Conservation (phyloP, 129 eudicot genomes). For the Silybum marianum region DNA sequence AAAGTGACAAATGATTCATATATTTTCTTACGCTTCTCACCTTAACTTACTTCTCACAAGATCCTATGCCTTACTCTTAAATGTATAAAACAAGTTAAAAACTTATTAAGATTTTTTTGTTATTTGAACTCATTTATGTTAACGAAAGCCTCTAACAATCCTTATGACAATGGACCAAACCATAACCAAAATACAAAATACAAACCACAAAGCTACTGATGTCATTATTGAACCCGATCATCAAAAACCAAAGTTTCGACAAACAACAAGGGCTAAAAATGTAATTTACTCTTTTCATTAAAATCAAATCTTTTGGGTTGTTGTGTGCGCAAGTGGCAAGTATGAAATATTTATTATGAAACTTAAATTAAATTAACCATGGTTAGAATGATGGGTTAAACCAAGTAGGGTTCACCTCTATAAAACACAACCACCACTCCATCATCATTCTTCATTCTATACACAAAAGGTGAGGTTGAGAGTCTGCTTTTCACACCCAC, state of each 20-base stretch:
- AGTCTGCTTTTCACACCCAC: conserved; percentile 16
- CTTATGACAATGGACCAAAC: not conserved
- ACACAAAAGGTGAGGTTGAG: conserved; percentile 43
- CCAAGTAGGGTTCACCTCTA: conserved; percentile 28
- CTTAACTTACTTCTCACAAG: no score
- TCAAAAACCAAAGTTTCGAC: not conserved
- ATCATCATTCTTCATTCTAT: not conserved
- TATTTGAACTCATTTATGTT: no score
- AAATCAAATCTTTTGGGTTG: not conserved
- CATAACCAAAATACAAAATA: not conserved
- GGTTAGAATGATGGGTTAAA: conserved; percentile 37
- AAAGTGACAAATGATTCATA: no score
- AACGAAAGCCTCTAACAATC: not conserved
- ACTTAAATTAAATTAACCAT: conserved; percentile 22
- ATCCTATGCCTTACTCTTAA: no score
- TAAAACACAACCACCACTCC: conserved; percentile 25
- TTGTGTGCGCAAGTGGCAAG: not conserved
- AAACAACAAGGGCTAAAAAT: not conserved
- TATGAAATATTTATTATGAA: not conserved
- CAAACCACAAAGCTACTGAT: not conserved
- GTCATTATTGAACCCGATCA: not conserved
- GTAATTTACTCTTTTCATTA: not conserved
- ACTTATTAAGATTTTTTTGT: not conserved
- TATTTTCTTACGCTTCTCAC: no score
- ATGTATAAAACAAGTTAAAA: no score